Base-by-base conservation (phyloP, 805 yeast genomes). In the Grigorovia humatica region DNA sequence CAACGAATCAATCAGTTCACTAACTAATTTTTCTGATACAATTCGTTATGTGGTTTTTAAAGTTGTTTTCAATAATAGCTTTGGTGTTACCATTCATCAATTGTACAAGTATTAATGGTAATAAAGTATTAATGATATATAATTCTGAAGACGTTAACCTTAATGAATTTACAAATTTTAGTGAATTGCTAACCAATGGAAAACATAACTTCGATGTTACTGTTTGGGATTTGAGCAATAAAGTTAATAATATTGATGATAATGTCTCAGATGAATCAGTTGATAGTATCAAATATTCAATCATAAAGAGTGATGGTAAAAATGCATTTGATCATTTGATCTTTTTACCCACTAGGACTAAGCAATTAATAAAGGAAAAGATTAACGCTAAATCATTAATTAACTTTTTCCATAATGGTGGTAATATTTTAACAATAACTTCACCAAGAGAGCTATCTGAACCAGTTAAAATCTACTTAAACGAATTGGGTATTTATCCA, bases 401-500 rank as follows among this genome's bases (percentile, higher is more conserved):
- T 44, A 72, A 79, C 43, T 88, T 82, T 60, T 72, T 82, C 57
- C 66, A 67, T 55, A 74, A 71, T 13, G 88, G 91, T 47, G 96
- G 96, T 54, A 85, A 89, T 64, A 65, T 93, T 9, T 61, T 93
- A 17, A 78, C 82, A 13, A 72, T 88, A 13, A 76, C 84, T 0
- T 69, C 76, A 42, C 77, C 82, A 20, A 56, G 59, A 9, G 78
- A 77, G 13, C 61, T 75, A 15, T 79, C 83, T 43, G 87, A 85
- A 27, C 78, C 83, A 18, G 69, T 85, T 38, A 79, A 88, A 54
- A 70, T 77, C 2, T 83, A 85, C 60, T 76, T 88, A 57, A 79
- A 81, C 60, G 88, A 90, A 64, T 69, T 90, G 57, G 99, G 96
- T 35, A 82, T 93, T 49, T 79, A 74, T 60, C 86, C 96, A 52